Evolutionary conservation across 441 rosid species (phyloP).

Genomic region (Melastoma candidum): DNA sequence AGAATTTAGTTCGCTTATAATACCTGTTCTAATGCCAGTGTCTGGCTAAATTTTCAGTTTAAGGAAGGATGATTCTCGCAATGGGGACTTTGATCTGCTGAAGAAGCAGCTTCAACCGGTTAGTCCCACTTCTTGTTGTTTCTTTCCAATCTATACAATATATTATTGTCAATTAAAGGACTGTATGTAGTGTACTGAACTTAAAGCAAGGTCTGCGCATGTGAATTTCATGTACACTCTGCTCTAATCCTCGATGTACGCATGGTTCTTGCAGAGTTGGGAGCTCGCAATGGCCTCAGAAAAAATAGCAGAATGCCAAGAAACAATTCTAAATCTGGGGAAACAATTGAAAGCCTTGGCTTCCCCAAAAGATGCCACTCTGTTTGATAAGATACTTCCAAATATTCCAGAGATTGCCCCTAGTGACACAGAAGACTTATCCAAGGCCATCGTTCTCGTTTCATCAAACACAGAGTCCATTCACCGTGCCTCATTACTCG

Average conservation of each 20-base stretch:
- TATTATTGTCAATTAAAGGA: too few relatives aligned
- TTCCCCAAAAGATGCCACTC: slow-evolving; percentile 32
- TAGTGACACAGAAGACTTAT: not conserved
- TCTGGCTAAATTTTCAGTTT: too few relatives aligned
- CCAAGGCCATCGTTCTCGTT: not conserved
- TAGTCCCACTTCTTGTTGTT: too few relatives aligned
- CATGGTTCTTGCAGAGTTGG: slow-evolving; percentile 40
- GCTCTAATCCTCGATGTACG: not conserved
- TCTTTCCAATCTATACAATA: too few relatives aligned
- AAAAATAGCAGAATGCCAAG: slow-evolving; percentile 92
- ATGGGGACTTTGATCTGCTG: too few relatives aligned
- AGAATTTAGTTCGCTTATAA: not conserved
- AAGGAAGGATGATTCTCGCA: too few relatives aligned
- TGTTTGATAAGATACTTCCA: slow-evolving; percentile 2
- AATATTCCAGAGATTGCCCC: not conserved
- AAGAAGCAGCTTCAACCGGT: too few relatives aligned
- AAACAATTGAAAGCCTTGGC: slow-evolving; percentile 78
- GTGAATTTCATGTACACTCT: not conserved
- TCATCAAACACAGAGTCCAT: slow-evolving; percentile 3
- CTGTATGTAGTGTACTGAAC: too few relatives aligned
- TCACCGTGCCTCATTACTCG: slow-evolving; percentile 12
- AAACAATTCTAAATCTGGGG: slow-evolving; percentile 71
- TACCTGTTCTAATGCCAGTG: too few relatives aligned
- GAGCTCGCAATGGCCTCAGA: slow-evolving; percentile 88
- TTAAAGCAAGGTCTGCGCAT: too few relatives aligned